Evolutionary conservation across 2,329 filamentous ascomycete species (phyloP), one percentile per base, ranked within the genome.

Genomic region (Alternaria sp.): DNA sequence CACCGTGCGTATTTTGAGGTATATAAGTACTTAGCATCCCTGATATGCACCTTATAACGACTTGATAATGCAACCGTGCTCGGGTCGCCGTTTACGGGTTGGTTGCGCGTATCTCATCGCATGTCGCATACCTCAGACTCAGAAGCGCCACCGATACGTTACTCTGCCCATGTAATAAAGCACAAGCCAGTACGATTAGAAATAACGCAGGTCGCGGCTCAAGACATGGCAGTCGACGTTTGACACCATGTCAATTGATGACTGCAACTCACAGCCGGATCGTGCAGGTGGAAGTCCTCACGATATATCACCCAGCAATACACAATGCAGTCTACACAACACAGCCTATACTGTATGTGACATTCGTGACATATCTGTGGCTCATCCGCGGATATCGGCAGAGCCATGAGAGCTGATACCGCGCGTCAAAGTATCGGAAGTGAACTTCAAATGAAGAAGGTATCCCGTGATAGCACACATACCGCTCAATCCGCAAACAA

Each of bases 121-220:
- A 7, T 19, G 3, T 11, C 15, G 30, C 44, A 28, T 17, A n/a
- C 30, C n/a, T 17, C 13, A 10, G 46, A 54, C 28, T 23, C 44
- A 11, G 49, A 58, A 21, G 28, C 21, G 61, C 58, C 43, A 57
- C 55, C 58, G 54, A 62, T 59, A 23, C 17, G 8, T 23, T 54
- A 15, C 21, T 17, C 17, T 25, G 26, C 12, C 17, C 36, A 21
- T 44, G 43, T 28, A 12, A 21, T 21, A 43, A 19, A 50, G 43
- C 43, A 61, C 32, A 59, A 49, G 21, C 58, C 52, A 58, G 30
- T 23, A 21, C 9, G 36, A 5, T 46, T 19, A 44, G 8, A 28
- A 28, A 50, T 10, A 23, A 6, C 28, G 47, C 52, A 65, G 12
- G 26, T 32, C n/a, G 57, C 40, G 19, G 13, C 13, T 55, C 50